These are phyloP conservation scores for Triticum turgidum DNA, from an alignment of 176 grass and related monocot species.

Conservation along the genomic window DNA sequence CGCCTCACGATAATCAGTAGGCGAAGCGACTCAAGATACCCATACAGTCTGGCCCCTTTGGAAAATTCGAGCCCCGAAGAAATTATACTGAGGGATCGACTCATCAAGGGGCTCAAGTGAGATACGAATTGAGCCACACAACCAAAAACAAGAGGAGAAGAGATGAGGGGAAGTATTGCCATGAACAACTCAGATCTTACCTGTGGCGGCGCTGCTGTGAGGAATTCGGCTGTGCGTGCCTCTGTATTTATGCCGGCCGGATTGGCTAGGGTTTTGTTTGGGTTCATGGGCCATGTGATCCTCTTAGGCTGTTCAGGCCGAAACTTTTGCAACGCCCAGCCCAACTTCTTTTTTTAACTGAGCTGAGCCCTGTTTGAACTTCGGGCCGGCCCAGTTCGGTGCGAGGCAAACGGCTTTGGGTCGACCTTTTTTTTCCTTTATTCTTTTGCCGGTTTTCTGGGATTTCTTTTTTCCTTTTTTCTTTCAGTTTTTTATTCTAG, in stretches of 20 bases:
- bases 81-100: slow-evolving; percentile 43
- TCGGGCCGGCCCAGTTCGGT: too few species aligned
- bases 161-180: not conserved
- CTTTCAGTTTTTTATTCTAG: too few species aligned
- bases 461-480: too few species aligned
- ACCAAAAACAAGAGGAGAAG: not conserved
- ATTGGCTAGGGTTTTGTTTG: slow-evolving; percentile 40
- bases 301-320: not conserved
- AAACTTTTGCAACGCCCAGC: not conserved
- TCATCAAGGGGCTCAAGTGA: slow-evolving; percentile 58
- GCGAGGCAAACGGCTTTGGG: too few species aligned
- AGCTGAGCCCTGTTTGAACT: too few species aligned
- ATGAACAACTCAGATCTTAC: not conserved
- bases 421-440: too few species aligned
- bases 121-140: not conserved
- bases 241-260: not conserved
- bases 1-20: slow-evolving; percentile 41
- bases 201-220: slow-evolving; percentile 12
- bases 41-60: slow-evolving; percentile 57
- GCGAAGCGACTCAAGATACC: slow-evolving; percentile 90
- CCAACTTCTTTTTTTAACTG: too few species aligned
- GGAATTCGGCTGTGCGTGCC: rapidly evolving
- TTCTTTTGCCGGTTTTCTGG: too few species aligned
- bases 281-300: not conserved
- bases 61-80: slow-evolving; percentile 63